These are phyloP conservation scores for Pleurotus pulmonarius DNA, from an alignment of 768 basidiomycete species.

Conservation along the genomic window DNA sequence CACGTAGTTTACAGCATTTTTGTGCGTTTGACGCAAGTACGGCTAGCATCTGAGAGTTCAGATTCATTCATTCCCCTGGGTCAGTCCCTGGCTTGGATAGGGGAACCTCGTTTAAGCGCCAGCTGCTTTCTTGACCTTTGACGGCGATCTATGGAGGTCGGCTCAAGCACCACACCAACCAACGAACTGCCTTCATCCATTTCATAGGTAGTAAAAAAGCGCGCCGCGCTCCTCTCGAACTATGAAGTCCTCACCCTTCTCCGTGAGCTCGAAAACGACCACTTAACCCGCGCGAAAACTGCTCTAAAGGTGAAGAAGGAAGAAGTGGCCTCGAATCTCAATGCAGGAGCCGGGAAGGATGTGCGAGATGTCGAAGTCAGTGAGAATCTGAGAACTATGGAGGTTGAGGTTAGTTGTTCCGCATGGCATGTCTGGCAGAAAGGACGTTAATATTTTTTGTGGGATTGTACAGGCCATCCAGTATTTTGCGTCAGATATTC, in stretches of 20 bases:
- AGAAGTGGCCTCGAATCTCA: conserved; percentile 45
- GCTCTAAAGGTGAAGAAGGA: conserved; percentile 75
- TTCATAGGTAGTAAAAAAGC: conserved; percentile 59
- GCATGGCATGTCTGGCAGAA: background rate
- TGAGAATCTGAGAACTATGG: conserved; percentile 81
- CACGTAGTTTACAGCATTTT: too few species aligned
- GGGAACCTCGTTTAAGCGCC: too few species aligned
- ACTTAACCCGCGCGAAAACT: conserved; percentile 64
- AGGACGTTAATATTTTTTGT: background rate
- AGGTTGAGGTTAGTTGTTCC: conserved; percentile 65
- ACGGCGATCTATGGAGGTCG: too few species aligned
- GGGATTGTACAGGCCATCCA: conserved; percentile 64
- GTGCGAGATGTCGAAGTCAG: conserved; percentile 52
- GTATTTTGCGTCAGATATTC: conserved; percentile 74
- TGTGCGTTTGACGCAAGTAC: too few species aligned
- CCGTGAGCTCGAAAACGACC: conserved; percentile 70
- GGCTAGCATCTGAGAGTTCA: too few species aligned
- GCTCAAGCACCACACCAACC: too few species aligned
- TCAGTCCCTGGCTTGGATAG: too few species aligned
- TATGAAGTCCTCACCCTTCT: conserved; percentile 80
- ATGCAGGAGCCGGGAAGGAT: conserved; percentile 20
- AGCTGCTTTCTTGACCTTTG: too few species aligned
- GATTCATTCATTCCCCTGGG: too few species aligned
- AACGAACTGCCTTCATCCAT: too few species aligned
- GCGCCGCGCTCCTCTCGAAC: conserved; percentile 84